Evolutionary conservation across 2,329 filamentous ascomycete genomes (phyloP), one percentile per base, ranked within the genome.

Genomic region (Phaeosphaeriaceae sp.): DNA sequence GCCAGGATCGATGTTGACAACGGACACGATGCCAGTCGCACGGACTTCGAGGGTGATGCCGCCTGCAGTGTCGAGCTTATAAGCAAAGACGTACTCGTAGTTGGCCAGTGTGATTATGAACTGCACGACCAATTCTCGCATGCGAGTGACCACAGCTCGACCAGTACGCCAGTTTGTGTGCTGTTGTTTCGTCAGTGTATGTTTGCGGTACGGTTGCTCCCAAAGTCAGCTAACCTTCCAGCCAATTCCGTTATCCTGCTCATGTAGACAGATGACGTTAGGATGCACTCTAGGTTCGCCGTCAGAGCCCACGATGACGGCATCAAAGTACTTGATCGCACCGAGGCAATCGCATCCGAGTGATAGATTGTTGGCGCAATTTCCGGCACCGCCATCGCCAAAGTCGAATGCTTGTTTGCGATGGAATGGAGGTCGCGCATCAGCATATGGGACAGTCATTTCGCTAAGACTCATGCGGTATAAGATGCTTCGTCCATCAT

Each of bases 391-490:
- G 10, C 84, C 87, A 57, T 91, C 88, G 7, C 89, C 89, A 58
- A 91, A 85, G 65, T 91, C 89, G 66, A 92, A 91, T 0, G 89
- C 89, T 53, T 88, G 86, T 72, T 92, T 91, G 44, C 88, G 83
- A 52, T 89, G 87, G 70, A 86, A 91, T 0, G 88, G 89, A 0
- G 82, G 78, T 1, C 89, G 83, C 7, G 74, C 86, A 65, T 91
- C 89, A 2, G 81, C 88, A 63, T 91, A 91, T 0, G 88, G 88
- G 0, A 90, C 87, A 4, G 81, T 80, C 85, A 92, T 89, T 73
- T 92, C 90, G 61, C 85, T 86, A 57, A 90, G 82, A 60, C 85
- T 86, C 27, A 92, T 74, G 1, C 89, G 84, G 76, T 91, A 89
- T 68, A 91, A 82, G 25, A 92, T 79, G 44, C 84, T 87, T 19